Evolutionary conservation across 805 yeast species (phyloP), one percentile per base, ranked within the genome.

Genomic region (Lipomyces orientalis): DNA sequence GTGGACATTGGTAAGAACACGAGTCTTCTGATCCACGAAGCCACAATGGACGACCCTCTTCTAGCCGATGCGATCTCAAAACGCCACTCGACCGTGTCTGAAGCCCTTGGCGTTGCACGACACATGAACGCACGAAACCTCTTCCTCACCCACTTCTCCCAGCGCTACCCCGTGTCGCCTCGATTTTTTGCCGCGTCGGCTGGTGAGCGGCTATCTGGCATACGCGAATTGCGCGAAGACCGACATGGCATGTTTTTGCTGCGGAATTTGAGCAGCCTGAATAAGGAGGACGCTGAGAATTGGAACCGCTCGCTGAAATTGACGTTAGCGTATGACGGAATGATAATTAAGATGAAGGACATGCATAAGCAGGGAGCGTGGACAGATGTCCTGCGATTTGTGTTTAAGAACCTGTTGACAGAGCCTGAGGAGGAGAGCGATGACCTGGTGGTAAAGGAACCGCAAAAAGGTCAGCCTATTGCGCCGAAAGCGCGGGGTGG

Each of bases 141-240:
- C 34, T 81, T 95, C 4, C 80, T 95, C 54, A 95, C 99, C 0
- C 99, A 95, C 80, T 93, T 95, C 79, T 90, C 97, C 66, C 96
- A 95, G 71, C 83, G 99, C 70, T 95, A 91, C 75, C 90, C 91
- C 1, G 84, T 61, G 6, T 43, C 52, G 7, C 61, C 65, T 12
- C 54, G 16, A 4, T 46, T 60, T n/a, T 4, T 14, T 4, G 46
- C 29, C 35, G 54, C n/a, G 10, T 12, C 62, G 29, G 59, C 39
- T 10, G 51, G 58, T 7, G 55, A 52, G n/a, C 29, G 55, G 55
- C 25, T 52, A 31, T 10, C 34, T 10, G 43, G 54, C n/a, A 29
- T 52, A 33, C 54, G 60, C 14, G 14, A 16, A 4, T 19, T 56
- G 43, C 46, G 29, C 43, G 56, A 57, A 16, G 65, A 62, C 54